Conservation (phyloP, 2,329 filamentous ascomycete genomes). For the Fusarium drepaniforme region DNA sequence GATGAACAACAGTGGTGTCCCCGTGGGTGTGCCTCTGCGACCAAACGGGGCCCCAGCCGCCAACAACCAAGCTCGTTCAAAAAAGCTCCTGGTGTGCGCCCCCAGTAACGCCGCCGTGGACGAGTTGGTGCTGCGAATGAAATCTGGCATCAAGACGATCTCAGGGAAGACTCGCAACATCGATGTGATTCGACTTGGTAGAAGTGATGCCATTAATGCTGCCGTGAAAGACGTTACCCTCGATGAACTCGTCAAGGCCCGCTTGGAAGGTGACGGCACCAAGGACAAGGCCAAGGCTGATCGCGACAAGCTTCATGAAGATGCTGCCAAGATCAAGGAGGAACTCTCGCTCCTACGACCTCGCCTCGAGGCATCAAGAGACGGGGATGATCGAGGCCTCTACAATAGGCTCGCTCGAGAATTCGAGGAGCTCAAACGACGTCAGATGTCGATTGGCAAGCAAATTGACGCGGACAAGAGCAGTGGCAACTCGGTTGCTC, state of each 20-base stretch:
- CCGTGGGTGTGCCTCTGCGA: slow-evolving; percentile 47
- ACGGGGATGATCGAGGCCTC: slow-evolving; percentile 60
- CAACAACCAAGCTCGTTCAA: slow-evolving; percentile 57
- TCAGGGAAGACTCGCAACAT: slow-evolving; percentile 80
- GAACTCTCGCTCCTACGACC: slow-evolving; percentile 79
- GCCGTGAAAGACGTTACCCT: slow-evolving; percentile 92
- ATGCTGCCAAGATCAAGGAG: slow-evolving; percentile 79
- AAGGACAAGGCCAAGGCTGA: slow-evolving; percentile 68
- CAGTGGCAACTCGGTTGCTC: slow-evolving; percentile 82
- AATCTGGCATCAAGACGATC: slow-evolving; percentile 84
- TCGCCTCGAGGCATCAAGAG: slow-evolving; percentile 76
- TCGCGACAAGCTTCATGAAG: slow-evolving; percentile 71
- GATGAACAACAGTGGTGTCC: slow-evolving; percentile 47
- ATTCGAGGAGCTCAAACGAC: slow-evolving; percentile 82
- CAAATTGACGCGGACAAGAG: slow-evolving; percentile 91
- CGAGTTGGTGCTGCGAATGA: slow-evolving; percentile 93
- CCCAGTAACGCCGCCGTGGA: slow-evolving; percentile 98
- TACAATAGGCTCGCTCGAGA: slow-evolving; percentile 76
- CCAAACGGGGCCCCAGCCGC: slow-evolving; percentile 37
- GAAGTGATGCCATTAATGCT: slow-evolving; percentile 91
- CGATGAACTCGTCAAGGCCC: slow-evolving; percentile 87
- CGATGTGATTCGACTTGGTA: slow-evolving; percentile 89
- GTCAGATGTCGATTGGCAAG: slow-evolving; percentile 78
- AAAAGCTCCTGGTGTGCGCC: slow-evolving; percentile 96
- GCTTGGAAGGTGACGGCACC: slow-evolving; percentile 72